phyloP scores from a whole-genome alignment of 2,329 filamentous ascomycete genomes.

The Cordyceps pruinosa region DNA sequence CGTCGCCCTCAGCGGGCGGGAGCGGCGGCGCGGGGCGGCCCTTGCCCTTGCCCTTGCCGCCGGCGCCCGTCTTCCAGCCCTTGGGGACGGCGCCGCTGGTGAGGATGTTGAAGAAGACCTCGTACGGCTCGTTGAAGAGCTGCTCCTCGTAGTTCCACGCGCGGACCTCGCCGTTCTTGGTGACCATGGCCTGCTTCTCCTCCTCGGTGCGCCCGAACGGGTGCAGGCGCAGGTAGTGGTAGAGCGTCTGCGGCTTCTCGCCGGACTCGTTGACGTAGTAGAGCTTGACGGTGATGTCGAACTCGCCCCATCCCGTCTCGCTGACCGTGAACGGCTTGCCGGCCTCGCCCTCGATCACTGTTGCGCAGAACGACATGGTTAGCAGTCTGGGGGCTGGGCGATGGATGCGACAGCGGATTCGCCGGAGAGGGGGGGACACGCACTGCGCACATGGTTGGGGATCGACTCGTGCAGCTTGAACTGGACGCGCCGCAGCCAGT shows the following conservation, averaged over 20 bases:
- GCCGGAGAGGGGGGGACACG: conserved; percentile 22
- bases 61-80: conserved; percentile 30
- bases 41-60: conserved; percentile 45
- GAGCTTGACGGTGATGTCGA: conserved; percentile 90
- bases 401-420: not conserved
- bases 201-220: conserved; percentile 80
- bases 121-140: conserved; percentile 94
- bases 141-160: conserved; percentile 88
- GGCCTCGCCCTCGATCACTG: conserved; percentile 63
- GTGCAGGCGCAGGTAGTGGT: conserved; percentile 86
- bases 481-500: conserved; percentile 94
- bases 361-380: not conserved
- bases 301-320: conserved; percentile 97
- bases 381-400: not conserved
- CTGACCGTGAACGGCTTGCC: conserved; percentile 71
- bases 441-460: conserved; percentile 77
- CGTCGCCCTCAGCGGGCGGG: conserved; percentile 35
- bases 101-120: conserved; percentile 81
- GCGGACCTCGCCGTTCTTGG: conserved; percentile 57
- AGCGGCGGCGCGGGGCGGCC: conserved; percentile 33
- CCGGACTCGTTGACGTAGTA: conserved; percentile 83
- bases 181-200: conserved; percentile 54
- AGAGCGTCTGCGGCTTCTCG: conserved; percentile 93
- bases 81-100: conserved; percentile 61
- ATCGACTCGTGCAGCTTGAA: conserved; percentile 99